These are phyloP conservation scores for Blastobotrys niveus DNA, from an alignment of 1,139 yeast genomes.

Conservation along the genomic window DNA sequence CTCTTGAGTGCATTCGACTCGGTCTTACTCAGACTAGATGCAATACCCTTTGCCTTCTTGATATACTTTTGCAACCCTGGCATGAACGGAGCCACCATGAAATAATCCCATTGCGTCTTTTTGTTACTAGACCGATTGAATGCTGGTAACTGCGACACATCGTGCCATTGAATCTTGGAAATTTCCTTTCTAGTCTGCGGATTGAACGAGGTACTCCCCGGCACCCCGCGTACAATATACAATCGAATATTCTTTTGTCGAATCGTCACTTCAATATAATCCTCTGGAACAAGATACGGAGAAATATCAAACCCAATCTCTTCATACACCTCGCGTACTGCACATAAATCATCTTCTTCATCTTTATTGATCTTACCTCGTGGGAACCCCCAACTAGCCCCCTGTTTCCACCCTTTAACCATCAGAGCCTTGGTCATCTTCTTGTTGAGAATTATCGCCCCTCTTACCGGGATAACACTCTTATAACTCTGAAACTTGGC, in stretches of 20 bases:
- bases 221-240: constrained; percentile 70
- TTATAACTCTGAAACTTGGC: constrained; percentile 71
- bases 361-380: constrained; percentile 94
- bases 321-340: constrained; percentile 88
- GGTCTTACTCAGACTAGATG: constrained; percentile 28
- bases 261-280: constrained; percentile 74
- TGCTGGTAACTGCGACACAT: constrained; percentile 44
- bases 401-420: constrained; percentile 82
- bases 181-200: constrained; percentile 90
- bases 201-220: constrained; percentile 65
- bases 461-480: constrained; percentile 89
- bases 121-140: constrained; percentile 22
- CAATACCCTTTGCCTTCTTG: constrained; percentile 30
- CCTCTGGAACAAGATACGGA: constrained; percentile 59
- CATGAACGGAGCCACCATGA: constrained; percentile 39
- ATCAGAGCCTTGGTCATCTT: constrained; percentile 65
- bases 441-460: constrained; percentile 80
- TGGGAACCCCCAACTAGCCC: constrained; percentile 87
- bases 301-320: constrained; percentile 91
- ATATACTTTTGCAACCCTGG: constrained; percentile 31
- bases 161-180: constrained; percentile 57
- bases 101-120: constrained; percentile 24
- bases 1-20: constrained; percentile 34
- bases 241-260: constrained; percentile 83
- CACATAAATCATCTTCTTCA: constrained; percentile 87